Conservation (phyloP, 1,284 basidiomycete genomes). For the Uromyces viciae-fabae region DNA sequence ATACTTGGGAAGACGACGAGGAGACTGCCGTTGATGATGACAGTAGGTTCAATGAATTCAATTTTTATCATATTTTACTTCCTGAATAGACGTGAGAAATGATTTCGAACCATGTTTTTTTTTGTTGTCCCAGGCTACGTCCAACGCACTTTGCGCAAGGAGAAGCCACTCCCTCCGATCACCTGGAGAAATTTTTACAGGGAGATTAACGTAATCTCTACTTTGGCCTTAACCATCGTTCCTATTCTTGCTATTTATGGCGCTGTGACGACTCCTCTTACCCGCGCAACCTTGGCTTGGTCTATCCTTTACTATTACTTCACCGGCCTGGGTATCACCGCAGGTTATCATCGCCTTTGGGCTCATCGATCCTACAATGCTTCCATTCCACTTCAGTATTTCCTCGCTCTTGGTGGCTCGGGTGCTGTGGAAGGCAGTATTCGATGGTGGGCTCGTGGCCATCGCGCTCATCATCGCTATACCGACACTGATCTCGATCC, state of each 20-base stretch:
- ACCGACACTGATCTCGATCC: constrained; percentile 94
- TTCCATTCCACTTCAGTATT: constrained; percentile 71
- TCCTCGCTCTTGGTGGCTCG: constrained; percentile 71
- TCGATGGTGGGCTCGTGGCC: constrained; percentile 90
- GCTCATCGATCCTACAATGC: constrained; percentile 88
- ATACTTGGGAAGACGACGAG: constrained; percentile 48
- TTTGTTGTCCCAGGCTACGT: constrained; percentile 62
- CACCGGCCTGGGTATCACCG: constrained; percentile 68
- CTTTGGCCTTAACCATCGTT: constrained; percentile 69
- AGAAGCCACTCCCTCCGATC: constrained; percentile 59
- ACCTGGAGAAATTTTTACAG: constrained; percentile 65
- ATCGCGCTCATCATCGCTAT: constrained; percentile 75
- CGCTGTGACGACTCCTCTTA: constrained; percentile 62
- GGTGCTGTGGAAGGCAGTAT: constrained; percentile 87
- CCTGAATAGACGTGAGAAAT: not conserved
- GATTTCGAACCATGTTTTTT: not conserved
- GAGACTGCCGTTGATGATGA: constrained; percentile 58
- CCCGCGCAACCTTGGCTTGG: constrained; percentile 66
- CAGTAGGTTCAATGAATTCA: constrained; percentile 56
- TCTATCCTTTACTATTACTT: constrained; percentile 63
- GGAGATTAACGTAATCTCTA: constrained; percentile 73
- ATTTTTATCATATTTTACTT: constrained; percentile 62
- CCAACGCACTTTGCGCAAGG: constrained; percentile 71
- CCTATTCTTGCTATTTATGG: constrained; percentile 71
- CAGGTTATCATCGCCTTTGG: constrained; percentile 88